Evolutionary conservation across 306 rosid species (phyloP).

Genomic region (Lagenaria siceraria): DNA sequence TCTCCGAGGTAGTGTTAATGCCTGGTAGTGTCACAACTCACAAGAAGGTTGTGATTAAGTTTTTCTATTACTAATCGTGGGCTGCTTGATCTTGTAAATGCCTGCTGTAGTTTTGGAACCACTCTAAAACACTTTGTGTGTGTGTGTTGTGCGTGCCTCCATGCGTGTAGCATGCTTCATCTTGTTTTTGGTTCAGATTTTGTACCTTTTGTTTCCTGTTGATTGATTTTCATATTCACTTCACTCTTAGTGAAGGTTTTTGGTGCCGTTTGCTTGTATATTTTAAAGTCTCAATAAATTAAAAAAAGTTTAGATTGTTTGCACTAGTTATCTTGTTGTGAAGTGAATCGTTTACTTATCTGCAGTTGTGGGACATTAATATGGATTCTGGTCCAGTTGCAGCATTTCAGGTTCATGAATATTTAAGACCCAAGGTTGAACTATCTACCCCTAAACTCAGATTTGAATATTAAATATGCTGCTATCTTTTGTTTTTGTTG

Average conservation of each 20-base stretch:
- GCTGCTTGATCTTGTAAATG: not conserved
- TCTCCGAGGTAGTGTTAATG: not conserved
- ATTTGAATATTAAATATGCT: not conserved
- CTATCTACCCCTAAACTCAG: not conserved
- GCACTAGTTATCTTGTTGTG: not conserved
- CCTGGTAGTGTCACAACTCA: not conserved
- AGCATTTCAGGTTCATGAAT: slow-evolving; percentile 53
- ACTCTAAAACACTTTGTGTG: too few species aligned
- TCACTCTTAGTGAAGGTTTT: not conserved
- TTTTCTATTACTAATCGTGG: not conserved
- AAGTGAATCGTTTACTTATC: slow-evolving; percentile 2
- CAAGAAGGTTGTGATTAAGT: not conserved
- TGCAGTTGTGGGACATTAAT: slow-evolving; percentile 49
- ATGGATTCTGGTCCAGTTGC: slow-evolving; percentile 55
- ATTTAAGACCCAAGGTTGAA: slow-evolving; percentile 84
- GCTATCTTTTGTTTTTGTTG: not conserved
- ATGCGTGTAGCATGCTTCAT: not conserved
- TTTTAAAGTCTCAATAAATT: not conserved
- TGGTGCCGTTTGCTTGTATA: not conserved
- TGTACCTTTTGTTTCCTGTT: not conserved
- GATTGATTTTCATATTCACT: not conserved
- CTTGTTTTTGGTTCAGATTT: not conserved
- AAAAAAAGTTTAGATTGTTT: not conserved
- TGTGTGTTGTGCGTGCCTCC: too few species aligned
- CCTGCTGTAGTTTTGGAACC: not conserved